These are phyloP conservation scores for Crepidotus variabilis DNA, from an alignment of 768 basidiomycete genomes.

Conservation along the genomic window DNA sequence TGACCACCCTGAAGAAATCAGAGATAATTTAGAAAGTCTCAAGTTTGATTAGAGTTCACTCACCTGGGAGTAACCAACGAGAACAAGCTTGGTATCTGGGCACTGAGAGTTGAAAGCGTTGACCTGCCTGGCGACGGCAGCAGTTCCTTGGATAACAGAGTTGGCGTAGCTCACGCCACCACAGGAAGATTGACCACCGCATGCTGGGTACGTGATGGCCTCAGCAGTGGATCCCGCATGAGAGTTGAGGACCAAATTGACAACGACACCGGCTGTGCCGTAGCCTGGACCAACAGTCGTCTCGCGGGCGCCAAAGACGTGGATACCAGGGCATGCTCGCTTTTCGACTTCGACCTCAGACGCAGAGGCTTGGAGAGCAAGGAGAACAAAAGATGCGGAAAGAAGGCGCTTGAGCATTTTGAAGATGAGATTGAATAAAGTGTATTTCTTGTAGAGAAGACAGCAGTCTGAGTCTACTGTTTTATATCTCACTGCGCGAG, in stretches of 20 bases:
- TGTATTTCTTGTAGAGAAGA: too few relatives aligned
- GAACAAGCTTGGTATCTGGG: slow-evolving; percentile 26
- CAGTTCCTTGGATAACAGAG: slow-evolving; percentile 25
- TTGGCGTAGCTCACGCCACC: slow-evolving; percentile 28
- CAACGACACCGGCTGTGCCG: slow-evolving; percentile 26
- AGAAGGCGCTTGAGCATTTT: neutral
- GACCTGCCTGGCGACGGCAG: slow-evolving; percentile 26
- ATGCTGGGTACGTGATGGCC: slow-evolving; percentile 33
- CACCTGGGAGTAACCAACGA: slow-evolving; percentile 31
- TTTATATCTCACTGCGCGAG: too few relatives aligned
- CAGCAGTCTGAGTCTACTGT: too few relatives aligned
- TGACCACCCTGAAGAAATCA: slow-evolving; percentile 24
- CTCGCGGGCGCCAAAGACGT: slow-evolving; percentile 32
- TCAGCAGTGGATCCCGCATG: slow-evolving; percentile 27
- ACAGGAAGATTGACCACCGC: slow-evolving; percentile 28
- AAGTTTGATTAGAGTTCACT: neutral
- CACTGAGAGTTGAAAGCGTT: slow-evolving; percentile 29
- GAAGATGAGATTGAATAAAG: too few relatives aligned
- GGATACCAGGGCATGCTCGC: slow-evolving; percentile 24
- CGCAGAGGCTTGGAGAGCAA: neutral
- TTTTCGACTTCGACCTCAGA: neutral
- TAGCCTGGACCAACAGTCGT: slow-evolving; percentile 28
- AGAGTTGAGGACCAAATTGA: slow-evolving; percentile 22
- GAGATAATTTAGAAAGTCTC: neutral
- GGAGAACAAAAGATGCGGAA: neutral